Evolutionary conservation across 139 green algal species (phyloP).

Genomic region (Picochlorum sp.): DNA sequence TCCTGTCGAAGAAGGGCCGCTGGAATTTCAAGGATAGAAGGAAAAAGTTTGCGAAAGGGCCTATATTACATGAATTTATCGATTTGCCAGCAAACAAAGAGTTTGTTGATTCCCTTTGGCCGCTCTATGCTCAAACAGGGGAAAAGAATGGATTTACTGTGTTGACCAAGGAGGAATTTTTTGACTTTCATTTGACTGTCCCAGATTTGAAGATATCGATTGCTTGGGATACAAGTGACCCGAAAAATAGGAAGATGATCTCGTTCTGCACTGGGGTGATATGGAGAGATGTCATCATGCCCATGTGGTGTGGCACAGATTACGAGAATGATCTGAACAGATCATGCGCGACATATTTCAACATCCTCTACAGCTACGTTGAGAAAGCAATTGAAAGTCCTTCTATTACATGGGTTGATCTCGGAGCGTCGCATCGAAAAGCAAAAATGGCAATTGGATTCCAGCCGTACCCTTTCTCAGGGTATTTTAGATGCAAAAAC

Average conservation of each 20-base stretch:
- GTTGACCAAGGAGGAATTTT: slow-evolving; percentile 26
- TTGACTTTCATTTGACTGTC: slow-evolving; percentile 26
- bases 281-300: slow-evolving; percentile 27
- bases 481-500: slow-evolving; percentile 37
- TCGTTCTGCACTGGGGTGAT: slow-evolving; percentile 33
- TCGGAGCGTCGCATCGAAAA: slow-evolving; percentile 19
- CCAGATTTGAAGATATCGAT: slow-evolving; percentile 11
- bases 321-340: slow-evolving; percentile 28
- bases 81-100: slow-evolving; percentile 11
- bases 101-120: slow-evolving; percentile 22
- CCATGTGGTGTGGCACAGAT: slow-evolving; percentile 37
- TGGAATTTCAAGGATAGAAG: slow-evolving; percentile 38
- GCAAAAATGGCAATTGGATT: slow-evolving; percentile 32
- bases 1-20: slow-evolving; percentile 22
- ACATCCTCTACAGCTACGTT: slow-evolving; percentile 26
- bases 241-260: slow-evolving; percentile 8
- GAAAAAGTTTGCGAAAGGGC: slow-evolving; percentile 24
- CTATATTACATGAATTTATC: slow-evolving; percentile 1
- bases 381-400: slow-evolving; percentile 26
- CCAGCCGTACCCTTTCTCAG: slow-evolving; percentile 19
- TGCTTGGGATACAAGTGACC: slow-evolving; percentile 13
- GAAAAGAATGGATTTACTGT: slow-evolving; percentile 35
- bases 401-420: slow-evolving; percentile 30
- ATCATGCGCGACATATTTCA: slow-evolving; percentile 30
- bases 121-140: slow-evolving; percentile 25